Base-by-base conservation (phyloP, 371 early-diverging fungal species). In the Dichotomocladium elegans region DNA sequence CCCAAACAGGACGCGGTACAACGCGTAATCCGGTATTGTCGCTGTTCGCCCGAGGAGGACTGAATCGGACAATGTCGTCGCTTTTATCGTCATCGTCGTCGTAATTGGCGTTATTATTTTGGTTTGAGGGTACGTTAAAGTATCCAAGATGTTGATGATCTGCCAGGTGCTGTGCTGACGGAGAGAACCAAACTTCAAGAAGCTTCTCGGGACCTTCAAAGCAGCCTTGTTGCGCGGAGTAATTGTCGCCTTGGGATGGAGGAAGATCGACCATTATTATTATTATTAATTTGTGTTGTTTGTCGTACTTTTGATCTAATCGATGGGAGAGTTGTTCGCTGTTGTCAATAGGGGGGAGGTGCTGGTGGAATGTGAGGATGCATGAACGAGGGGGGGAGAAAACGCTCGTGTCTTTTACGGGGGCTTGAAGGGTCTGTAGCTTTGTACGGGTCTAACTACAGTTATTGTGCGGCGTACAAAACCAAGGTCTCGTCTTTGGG, bases 181-280 rank as follows among this genome's bases (percentile, higher is more conserved):
- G 63, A 42, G 63, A 63, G 51, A 63, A 63, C 63, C 63, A 95
- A 51, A 97, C 85, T 66, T 97, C 98, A 47, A 97, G 70, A 17
- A 97, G 80, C 74, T 96, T 97, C 64, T 96, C 98, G 51, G 97
- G 94, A 25, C 98, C 96, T 69, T 97, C 91, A 60, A 90, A 90
- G 47, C 72, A 74, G 40, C 82, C 83, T 48, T 66, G 57, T 51
- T 71, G 65, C 47, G 69, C 69, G 17, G 75, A 75, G 47, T 75
- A 75, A 57, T 75, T 72, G 47, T 69, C 57, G 26, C 70, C 68
- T 41, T 49, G 50, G 37, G 42, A 15, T 28, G 53, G 47, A 22
- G 31, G 44, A n/a, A 52, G 56, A 27, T 54, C 55, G 37, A 58
- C 57, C 62, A 57, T 56, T 33, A 45, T 40, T 55, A 24, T 48